A percentile compares a stretch with the other conserved stretches of the same genome.
Evolutionary conservation across 2,329 filamentous ascomycete species (phyloP).

Genomic region (Capronia americana): DNA sequence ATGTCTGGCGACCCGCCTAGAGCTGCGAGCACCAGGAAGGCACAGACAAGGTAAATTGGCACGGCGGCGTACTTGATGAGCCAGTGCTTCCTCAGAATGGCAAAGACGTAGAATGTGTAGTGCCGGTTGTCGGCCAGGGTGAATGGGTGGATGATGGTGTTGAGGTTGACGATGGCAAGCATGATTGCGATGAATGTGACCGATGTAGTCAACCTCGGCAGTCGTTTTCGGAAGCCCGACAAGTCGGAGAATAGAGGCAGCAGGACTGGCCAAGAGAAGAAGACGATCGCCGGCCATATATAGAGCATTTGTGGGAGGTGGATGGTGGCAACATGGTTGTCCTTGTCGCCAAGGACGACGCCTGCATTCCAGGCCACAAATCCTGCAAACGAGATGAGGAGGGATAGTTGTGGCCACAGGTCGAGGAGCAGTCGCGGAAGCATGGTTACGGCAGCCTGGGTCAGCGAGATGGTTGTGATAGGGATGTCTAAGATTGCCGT

Average conservation of each 20-base stretch:
- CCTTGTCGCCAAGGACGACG: slow-evolving; percentile 95
- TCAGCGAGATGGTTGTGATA: slow-evolving; percentile 63
- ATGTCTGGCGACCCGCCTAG: slow-evolving; percentile 52
- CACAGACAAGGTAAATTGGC: slow-evolving; percentile 72
- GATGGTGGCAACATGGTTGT: slow-evolving; percentile 87
- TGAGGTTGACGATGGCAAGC: slow-evolving; percentile 69
- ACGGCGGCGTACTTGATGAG: slow-evolving; percentile 71
- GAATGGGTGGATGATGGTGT: slow-evolving; percentile 95
- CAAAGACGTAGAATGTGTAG: slow-evolving; percentile 96
- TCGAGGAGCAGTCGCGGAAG: slow-evolving; percentile 47
- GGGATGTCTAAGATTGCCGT: slow-evolving; percentile 40
- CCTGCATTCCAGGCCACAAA: slow-evolving; percentile 90
- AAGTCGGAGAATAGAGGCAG: slow-evolving; percentile 56
- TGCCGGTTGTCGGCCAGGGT: slow-evolving; percentile 95
- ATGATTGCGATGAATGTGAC: slow-evolving; percentile 51
- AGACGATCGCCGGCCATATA: slow-evolving; percentile 85
- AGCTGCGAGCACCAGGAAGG: slow-evolving; percentile 70
- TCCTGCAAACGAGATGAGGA: slow-evolving; percentile 70
- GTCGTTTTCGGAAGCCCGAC: slow-evolving; percentile 44
- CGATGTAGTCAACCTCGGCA: slow-evolving; percentile 50
- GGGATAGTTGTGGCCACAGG: slow-evolving; percentile 58
- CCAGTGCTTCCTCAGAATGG: slow-evolving; percentile 72
- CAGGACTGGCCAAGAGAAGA: slow-evolving; percentile 85
- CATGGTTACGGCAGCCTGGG: slow-evolving; percentile 55
- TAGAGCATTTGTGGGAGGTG: slow-evolving; percentile 94